These are phyloP conservation scores for Hordeum marinum DNA, from an alignment of 176 grass and related monocot genomes.

Conservation along the genomic window DNA sequence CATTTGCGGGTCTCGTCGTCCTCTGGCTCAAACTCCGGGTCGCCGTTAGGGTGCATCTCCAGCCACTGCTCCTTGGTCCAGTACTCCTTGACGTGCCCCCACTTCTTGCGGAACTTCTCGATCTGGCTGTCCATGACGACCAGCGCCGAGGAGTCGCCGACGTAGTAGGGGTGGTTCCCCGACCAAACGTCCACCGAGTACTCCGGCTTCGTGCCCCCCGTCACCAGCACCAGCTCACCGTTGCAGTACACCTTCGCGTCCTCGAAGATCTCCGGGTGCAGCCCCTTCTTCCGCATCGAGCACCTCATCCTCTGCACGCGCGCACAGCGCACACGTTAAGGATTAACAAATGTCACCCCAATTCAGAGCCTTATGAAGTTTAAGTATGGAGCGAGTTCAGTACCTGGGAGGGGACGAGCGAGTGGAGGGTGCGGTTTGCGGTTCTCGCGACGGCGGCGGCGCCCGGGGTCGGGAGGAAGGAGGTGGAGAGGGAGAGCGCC, in stretches of 20 bases:
- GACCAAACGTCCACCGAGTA: slow-evolving; percentile 94
- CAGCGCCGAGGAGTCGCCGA: slow-evolving; percentile 72
- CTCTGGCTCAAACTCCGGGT: slow-evolving; percentile 50
- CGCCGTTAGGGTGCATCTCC: slow-evolving; percentile 61
- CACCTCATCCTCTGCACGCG: slow-evolving; percentile 46
- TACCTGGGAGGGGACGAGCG: slow-evolving; percentile 45
- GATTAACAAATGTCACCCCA: background rate
- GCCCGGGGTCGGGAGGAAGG: slow-evolving; percentile 47
- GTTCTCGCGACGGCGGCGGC: slow-evolving; percentile 13
- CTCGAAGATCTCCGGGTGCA: slow-evolving; percentile 85
- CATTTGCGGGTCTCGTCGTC: slow-evolving; percentile 30
- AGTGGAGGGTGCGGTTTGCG: slow-evolving; percentile 25
- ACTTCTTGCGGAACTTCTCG: slow-evolving; percentile 91
- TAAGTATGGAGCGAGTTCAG: background rate
- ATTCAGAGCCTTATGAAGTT: background rate
- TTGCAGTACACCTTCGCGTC: slow-evolving; percentile 98
- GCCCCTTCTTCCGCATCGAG: slow-evolving; percentile 84
- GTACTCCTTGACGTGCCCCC: slow-evolving; percentile 61
- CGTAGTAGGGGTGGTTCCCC: slow-evolving; percentile 95
- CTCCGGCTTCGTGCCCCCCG: slow-evolving; percentile 78
- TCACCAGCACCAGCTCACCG: slow-evolving; percentile 87
- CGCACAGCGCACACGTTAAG: background rate
- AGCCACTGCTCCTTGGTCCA: slow-evolving; percentile 59
- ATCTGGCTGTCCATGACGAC: slow-evolving; percentile 74
- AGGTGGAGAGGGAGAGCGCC: slow-evolving; percentile 66